Evolutionary conservation across 2,329 filamentous ascomycete species (phyloP).

Genomic region (Berkeleyomyces basicola): DNA sequence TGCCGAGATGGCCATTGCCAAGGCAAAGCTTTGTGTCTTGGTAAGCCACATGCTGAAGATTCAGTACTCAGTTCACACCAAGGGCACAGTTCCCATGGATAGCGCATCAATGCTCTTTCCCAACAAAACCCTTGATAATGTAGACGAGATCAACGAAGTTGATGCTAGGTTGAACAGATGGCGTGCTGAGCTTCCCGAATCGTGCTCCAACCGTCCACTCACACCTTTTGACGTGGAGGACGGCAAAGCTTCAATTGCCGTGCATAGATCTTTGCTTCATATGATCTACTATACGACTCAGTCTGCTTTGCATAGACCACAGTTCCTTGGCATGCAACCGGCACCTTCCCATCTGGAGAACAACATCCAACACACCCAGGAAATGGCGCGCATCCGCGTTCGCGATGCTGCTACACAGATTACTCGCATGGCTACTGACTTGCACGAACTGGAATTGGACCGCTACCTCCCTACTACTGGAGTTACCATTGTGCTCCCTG

Average conservation of each 20-base stretch:
- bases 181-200: conserved; percentile 53
- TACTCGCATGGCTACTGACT: conserved; percentile 63
- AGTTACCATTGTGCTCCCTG: conserved; percentile 77
- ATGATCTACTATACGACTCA: conserved; percentile 90
- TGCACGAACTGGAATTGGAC: conserved; percentile 58
- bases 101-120: conserved; percentile 80
- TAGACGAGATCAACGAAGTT: conserved; percentile 61
- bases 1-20: conserved; percentile 78
- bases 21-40: conserved; percentile 75
- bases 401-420: conserved; percentile 73
- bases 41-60: conserved; percentile 80
- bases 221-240: conserved; percentile 39
- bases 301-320: conserved; percentile 78
- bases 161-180: conserved; percentile 66
- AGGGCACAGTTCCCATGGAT: conserved; percentile 64
- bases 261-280: conserved; percentile 75
- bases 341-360: conserved; percentile 9
- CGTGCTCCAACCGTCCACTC: conserved; percentile 50
- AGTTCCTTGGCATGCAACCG: conserved; percentile 63
- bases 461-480: conserved; percentile 74
- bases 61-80: conserved; percentile 82
- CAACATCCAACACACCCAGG: conserved; percentile 20
- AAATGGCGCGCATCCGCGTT: conserved; percentile 67
- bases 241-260: conserved; percentile 40
- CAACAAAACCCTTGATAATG: conserved; percentile 71